These are phyloP conservation scores for Pyrenochaeta sp. DNA, from an alignment of 2,329 filamentous ascomycete species.

Conservation along the genomic window DNA sequence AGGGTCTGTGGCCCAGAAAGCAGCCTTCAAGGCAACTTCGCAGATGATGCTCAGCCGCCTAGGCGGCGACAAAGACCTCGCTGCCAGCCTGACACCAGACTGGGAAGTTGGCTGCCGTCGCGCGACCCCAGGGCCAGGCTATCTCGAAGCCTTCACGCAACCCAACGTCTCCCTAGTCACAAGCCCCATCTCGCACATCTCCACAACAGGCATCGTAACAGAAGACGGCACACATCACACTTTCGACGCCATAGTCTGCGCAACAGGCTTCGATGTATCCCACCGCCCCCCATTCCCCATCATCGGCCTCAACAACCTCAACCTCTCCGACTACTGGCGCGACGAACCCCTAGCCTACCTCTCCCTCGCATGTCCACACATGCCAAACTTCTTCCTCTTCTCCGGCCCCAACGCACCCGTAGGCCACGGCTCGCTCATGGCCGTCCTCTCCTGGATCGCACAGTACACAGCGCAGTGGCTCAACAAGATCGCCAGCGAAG, in stretches of 20 bases:
- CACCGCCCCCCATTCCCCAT: constrained; percentile 6
- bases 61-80: neutral
- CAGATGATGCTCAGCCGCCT: neutral
- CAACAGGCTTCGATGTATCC: constrained; percentile 1
- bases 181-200: constrained; percentile 7
- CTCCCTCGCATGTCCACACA: neutral
- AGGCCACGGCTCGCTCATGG: constrained; percentile 2
- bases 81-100: neutral
- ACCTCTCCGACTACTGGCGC: constrained; percentile 4
- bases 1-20: neutral
- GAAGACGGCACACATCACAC: constrained; percentile 8
- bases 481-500: constrained; percentile 13
- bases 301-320: constrained; percentile 4
- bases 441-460: constrained; percentile 5
- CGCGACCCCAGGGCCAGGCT: constrained; percentile 14
- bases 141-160: constrained; percentile 18
- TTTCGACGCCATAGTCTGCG: constrained; percentile 7
- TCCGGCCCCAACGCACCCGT: constrained; percentile 23
- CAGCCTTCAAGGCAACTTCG: neutral
- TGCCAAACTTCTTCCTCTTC: constrained; percentile 20
- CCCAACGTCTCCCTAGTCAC: constrained; percentile 9
- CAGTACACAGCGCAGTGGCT: constrained; percentile 11
- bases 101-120: constrained; percentile 11
- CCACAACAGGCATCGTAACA: constrained; percentile 6
- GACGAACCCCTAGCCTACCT: constrained; percentile 7